Percentiles rank a stretch among this genome's conserved stretches.
Evolutionary conservation across 2,329 filamentous ascomycete species (phyloP).

Genomic region (Conoideocrella luteorostrata): DNA sequence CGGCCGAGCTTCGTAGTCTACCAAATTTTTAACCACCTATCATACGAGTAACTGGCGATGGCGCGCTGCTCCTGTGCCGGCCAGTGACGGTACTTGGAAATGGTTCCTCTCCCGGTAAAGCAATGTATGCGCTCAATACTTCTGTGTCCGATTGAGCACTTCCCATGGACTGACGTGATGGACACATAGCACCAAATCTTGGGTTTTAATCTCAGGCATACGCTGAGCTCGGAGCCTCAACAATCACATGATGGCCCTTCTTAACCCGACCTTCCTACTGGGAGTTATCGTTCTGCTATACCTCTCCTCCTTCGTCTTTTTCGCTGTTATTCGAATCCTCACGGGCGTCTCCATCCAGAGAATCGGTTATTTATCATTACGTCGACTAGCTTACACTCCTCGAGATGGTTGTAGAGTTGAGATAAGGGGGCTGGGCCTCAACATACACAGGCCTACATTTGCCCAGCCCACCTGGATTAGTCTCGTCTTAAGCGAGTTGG

Average conservation of each 20-base stretch:
- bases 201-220: neutral
- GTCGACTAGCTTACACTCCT: constrained; percentile 83
- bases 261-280: constrained; percentile 75
- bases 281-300: constrained; percentile 82
- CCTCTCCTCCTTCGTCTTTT: constrained; percentile 84
- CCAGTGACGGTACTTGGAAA: constrained; percentile 4
- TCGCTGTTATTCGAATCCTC: constrained; percentile 84
- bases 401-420: constrained; percentile 85
- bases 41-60: constrained; percentile 4
- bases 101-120: constrained; percentile 2
- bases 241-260: constrained; percentile 48
- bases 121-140: constrained; percentile 5
- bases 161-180: constrained; percentile 1
- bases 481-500: constrained; percentile 78
- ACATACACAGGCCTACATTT: constrained; percentile 89
- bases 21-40: neutral
- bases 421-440: constrained; percentile 80
- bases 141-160: too few species aligned
- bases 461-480: constrained; percentile 96
- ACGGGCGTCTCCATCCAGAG: constrained; percentile 95
- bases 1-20: neutral
- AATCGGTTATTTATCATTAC: constrained; percentile 85
- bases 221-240: neutral
- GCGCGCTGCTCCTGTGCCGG: constrained; percentile 2
- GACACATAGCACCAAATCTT: constrained; percentile 3